A percentile compares a stretch with the other conserved stretches of the same genome.
phyloP scores from a whole-genome alignment of 306 rosid species.

The Datisca glomerata region DNA sequence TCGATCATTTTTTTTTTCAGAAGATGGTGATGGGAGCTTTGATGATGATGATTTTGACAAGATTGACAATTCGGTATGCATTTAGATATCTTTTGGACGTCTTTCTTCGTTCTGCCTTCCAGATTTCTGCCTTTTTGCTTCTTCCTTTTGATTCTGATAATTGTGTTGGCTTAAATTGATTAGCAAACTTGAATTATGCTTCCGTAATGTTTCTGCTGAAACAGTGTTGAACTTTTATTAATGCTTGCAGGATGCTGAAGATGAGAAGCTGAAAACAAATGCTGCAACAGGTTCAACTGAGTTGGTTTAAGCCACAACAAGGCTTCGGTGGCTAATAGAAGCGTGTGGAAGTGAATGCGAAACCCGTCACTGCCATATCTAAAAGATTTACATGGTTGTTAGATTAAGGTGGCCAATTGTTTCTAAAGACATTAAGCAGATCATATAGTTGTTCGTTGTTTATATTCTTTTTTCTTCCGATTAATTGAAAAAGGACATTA shows the following conservation, averaged over 20 bases:
- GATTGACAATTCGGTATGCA: conserved; percentile 82
- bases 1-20: conserved; percentile 29
- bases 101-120: background rate
- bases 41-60: conserved; percentile 96
- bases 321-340: no score
- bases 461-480: no score
- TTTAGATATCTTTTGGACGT: background rate
- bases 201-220: background rate
- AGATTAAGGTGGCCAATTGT: no score
- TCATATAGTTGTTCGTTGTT: no score
- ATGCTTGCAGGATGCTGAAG: conserved; percentile 77
- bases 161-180: background rate
- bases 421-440: no score
- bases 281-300: conserved; percentile 17
- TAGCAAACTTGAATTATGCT: background rate
- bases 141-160: background rate
- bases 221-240: conserved; percentile 3
- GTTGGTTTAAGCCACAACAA: background rate
- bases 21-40: conserved; percentile 74
- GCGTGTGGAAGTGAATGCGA: no score
- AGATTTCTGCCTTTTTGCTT: background rate
- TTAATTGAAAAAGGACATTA: no score
- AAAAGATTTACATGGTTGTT: no score
- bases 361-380: no score
- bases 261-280: conserved; percentile 42